Evolutionary conservation across 2,329 filamentous ascomycete genomes (phyloP), one percentile per base, ranked within the genome.

Genomic region (Colletotrichum sp.): DNA sequence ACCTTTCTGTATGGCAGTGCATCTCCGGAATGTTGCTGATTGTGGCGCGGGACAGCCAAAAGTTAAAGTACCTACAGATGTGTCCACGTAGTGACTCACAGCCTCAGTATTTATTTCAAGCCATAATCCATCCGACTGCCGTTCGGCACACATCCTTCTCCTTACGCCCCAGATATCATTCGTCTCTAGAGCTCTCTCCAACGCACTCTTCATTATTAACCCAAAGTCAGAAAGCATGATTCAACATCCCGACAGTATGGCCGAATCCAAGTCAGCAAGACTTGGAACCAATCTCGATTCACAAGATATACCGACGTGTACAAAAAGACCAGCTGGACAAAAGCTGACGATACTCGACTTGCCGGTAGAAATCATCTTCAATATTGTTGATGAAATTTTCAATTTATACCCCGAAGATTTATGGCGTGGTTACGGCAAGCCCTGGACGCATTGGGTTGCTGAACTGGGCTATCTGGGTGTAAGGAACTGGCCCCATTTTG

Each of bases 121-220:
- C 39, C 3, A 44, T 0, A 2, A 44, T 44, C 19, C 8, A 3
- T 12, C 9, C 39, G 19, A 44, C 16, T 44, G 19, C 39, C 36
- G 1, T 39, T 19, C 0, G 8, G 8, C 36, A 19, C 0, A 39
- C 8, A 0, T 39, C 36, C 16, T 39, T 39, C 2, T 39, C 16
- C 8, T 19, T 0, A 39, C 16, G 16, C 36, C 8, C 16, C 16
- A 16, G 0, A 39, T 11, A 44, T 8, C 19, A n/a, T n/a, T 44
- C 1, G 0, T 15, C 19, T 44, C 19, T 44, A 11, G 9, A 12
- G 9, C 5, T 11, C 3, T 44, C 19, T 44, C 39, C 0, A 1
- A 44, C 5, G 8, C 8, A 11, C 39, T n/a, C 19, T 44, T 1
- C 0, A n/a, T 11, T 19, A 15, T 44, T n/a, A 1, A 1, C 8